Evolutionary conservation across 2,329 filamentous ascomycete genomes (phyloP), one percentile per base, ranked within the genome.

Genomic region (Colletotrichum spinosum): DNA sequence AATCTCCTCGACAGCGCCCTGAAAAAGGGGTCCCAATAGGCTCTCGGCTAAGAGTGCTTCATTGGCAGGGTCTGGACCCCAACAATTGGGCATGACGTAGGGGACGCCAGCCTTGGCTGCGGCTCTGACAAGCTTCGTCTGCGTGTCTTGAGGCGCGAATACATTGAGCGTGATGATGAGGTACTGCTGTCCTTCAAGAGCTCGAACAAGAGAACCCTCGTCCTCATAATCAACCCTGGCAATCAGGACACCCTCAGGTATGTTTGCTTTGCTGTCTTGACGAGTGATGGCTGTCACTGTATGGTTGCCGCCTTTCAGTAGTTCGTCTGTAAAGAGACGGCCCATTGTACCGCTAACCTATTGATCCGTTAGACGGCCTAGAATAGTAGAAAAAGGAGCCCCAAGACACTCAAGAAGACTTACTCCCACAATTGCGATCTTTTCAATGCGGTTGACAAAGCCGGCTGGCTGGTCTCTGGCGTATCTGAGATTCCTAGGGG

Each of bases 221-320:
- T 83, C 74, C 34, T 76, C 72, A 67, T 85, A 86, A 70, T 84
- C 76, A 35, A 88, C 74, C 4, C 70, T 64, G 35, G 75, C 77
- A 12, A 78, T 68, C 2, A 74, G 70, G 25, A 86, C 76, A 12
- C 83, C 82, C 0, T 74, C 67, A 2, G 85, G 83, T 2, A 86
- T 68, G n/a, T 67, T 75, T 55, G 73, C 76, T 0, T 67, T 60
- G 74, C 82, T 84, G 62, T 73, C 76, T 41, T 73, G 70, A 46
- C 85, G 86, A 2, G 83, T 83, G 42, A 87, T 74, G 15, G 84
- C 86, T 0, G 83, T 88, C 33, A 88, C 73, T 5, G 72, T 77
- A 69, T 88, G 85, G 70, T 81, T 84, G 41, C 83, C 83, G 0
- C 78, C 80, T 34, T 79, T 70, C 1, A 87, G 75, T 0, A 89